Conservation (phyloP, 1,139 yeast species). For the Geotrichum bryndzae region DNA sequence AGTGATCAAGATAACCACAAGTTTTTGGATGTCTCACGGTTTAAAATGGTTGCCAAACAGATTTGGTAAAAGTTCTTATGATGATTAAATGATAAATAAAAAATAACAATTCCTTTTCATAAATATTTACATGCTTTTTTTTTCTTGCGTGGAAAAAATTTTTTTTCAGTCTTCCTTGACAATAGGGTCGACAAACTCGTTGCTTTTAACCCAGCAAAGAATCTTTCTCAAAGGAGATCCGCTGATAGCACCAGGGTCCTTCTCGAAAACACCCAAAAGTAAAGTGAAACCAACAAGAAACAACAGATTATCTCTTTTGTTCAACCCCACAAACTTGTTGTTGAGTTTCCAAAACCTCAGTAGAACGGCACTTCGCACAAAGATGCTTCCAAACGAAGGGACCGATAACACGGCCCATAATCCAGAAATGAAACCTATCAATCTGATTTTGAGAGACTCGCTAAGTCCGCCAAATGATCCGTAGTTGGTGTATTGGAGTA, state of each 20-base stretch:
- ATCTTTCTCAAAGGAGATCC: constrained; percentile 31
- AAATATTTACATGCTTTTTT: too few species aligned
- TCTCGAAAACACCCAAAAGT: constrained; percentile 33
- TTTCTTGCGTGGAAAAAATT: not conserved
- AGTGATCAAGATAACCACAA: constrained; percentile 22
- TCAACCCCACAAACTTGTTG: constrained; percentile 23
- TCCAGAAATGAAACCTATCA: constrained; percentile 27
- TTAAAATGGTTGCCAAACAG: constrained; percentile 79
- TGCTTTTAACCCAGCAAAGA: constrained; percentile 33
- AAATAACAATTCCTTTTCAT: not conserved
- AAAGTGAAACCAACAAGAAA: constrained; percentile 33
- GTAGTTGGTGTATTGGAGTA: constrained; percentile 33
- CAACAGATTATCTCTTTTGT: constrained; percentile 31
- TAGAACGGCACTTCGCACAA: not conserved
- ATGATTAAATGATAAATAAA: too few species aligned
- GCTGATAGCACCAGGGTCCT: constrained; percentile 34
- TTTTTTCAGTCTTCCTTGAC: not conserved
- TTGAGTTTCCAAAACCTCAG: not conserved
- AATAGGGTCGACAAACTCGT: constrained; percentile 27
- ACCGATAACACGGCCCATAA: constrained; percentile 30
- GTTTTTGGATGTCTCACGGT: constrained; percentile 56
- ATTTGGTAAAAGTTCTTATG: constrained; percentile 55
- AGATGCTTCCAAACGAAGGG: not conserved
- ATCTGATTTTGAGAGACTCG: not conserved
- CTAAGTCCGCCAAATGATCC: constrained; percentile 35